Evolutionary conservation across 2,329 filamentous ascomycete species (phyloP).

Genomic region (Fusarium sp.): DNA sequence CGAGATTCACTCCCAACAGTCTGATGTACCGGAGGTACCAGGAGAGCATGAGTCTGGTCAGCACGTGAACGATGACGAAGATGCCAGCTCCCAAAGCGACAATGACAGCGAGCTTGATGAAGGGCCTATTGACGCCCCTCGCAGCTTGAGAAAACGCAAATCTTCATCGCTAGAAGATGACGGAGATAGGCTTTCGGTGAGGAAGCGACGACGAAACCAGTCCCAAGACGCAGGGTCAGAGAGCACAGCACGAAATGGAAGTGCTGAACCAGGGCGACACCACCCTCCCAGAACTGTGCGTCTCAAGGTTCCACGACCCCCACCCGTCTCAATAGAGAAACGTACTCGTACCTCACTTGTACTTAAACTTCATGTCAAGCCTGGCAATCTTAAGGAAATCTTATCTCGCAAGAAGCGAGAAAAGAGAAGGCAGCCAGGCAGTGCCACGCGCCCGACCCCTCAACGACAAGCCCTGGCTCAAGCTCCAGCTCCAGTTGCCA

Average conservation of each 20-base stretch:
- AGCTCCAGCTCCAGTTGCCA: conserved; percentile 28
- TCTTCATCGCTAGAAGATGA: conserved; percentile 75
- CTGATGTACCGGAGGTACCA: conserved; percentile 30
- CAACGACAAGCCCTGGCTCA: conserved; percentile 34
- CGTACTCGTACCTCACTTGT: conserved; percentile 48
- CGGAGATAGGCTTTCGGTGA: conserved; percentile 60
- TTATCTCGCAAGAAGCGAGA: conserved; percentile 48
- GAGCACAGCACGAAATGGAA: conserved; percentile 45
- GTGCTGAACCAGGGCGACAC: conserved; percentile 44
- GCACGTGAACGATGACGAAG: conserved; percentile 16
- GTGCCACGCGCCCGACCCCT: conserved; percentile 33
- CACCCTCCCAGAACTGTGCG: conserved; percentile 66
- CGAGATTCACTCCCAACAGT: conserved; percentile 41
- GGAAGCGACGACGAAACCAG: conserved; percentile 63
- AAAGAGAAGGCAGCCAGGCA: conserved; percentile 40
- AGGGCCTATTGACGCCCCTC: conserved; percentile 65
- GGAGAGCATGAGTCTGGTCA: conserved; percentile 14
- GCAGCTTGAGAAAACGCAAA: conserved; percentile 84
- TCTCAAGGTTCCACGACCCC: conserved; percentile 56
- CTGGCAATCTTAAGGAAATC: conserved; percentile 51
- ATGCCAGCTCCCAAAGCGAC: conserved; percentile 19
- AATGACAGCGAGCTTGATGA: conserved; percentile 13
- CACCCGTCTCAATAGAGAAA: conserved; percentile 54
- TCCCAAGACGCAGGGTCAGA: conserved; percentile 54
- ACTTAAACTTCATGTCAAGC: conserved; percentile 49